phyloP scores from a whole-genome alignment of 176 grass and related monocot genomes.

The Raddia distichophylla region DNA sequence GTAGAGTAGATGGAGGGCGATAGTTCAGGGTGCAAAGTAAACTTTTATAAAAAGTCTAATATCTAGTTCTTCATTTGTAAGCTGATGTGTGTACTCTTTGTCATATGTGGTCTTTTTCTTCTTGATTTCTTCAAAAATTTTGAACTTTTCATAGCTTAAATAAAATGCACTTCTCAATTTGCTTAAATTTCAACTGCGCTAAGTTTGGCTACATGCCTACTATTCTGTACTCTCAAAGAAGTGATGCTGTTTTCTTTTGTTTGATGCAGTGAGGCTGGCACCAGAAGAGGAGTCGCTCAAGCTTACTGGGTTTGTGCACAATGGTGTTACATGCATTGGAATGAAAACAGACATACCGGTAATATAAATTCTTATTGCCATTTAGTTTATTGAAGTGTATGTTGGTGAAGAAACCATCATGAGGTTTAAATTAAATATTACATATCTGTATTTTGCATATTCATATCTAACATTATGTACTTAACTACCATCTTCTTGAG shows the following conservation, averaged over 20 bases:
- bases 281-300: conserved; percentile 87
- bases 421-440: neutral
- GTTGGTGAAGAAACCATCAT: conserved; percentile 1
- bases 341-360: conserved; percentile 84
- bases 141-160: neutral
- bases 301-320: conserved; percentile 93
- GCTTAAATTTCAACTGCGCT: neutral
- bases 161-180: neutral
- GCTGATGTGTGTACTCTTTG: neutral
- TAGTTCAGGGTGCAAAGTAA: too few relatives aligned
- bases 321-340: conserved; percentile 92
- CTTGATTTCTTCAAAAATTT: neutral
- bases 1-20: too few relatives aligned
- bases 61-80: neutral
- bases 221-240: conserved; percentile 28
- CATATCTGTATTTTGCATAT: conserved; percentile 18
- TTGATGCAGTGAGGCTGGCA: conserved; percentile 87
- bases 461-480: conserved; percentile 6
- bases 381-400: conserved; percentile 13
- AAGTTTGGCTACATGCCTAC: neutral
- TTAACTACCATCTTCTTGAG: neutral
- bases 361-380: conserved; percentile 28
- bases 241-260: conserved; percentile 12
- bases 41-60: neutral
- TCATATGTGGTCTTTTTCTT: neutral